phyloP scores from a whole-genome alignment of 163 green algal species.

The Scenedesmus sp. region DNA sequence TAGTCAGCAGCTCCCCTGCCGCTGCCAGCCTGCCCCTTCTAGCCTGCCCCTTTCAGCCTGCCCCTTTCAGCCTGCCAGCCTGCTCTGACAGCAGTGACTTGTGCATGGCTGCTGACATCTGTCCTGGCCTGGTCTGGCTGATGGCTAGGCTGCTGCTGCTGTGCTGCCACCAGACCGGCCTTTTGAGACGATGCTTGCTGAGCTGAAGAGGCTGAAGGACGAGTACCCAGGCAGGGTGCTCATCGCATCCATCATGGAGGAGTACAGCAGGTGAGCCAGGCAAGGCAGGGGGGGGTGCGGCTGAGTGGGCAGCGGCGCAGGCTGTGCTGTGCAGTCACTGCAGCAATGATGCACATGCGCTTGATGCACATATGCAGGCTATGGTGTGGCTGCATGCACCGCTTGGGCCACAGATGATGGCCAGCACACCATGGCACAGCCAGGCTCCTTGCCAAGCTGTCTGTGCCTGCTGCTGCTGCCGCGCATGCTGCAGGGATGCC shows the following conservation, averaged over 20 bases:
- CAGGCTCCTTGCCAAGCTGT: neutral
- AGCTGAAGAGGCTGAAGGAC: constrained; percentile 86
- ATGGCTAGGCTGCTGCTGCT: neutral
- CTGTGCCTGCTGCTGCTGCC: neutral
- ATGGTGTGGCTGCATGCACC: neutral
- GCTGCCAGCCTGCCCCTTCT: neutral
- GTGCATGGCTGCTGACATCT: neutral
- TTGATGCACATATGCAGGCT: neutral
- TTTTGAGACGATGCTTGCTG: constrained; percentile 94
- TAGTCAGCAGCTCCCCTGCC: neutral
- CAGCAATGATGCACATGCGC: neutral
- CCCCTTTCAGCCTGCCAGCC: neutral
- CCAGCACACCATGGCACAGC: neutral
- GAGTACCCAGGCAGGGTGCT: constrained; percentile 95
- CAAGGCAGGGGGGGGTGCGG: neutral
- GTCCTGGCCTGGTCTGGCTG: neutral
- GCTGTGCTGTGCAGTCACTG: neutral
- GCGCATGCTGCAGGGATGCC: constrained; percentile 73
- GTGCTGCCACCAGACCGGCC: neutral
- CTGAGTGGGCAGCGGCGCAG: neutral
- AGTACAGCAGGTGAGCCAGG: constrained; percentile 71
- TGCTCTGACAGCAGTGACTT: neutral
- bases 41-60: neutral
- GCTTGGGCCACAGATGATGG: neutral
- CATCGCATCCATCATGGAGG: constrained; percentile 98